Evolutionary conservation across 257 asterid species (phyloP).

Genomic region (Nicotiana noctiflora): DNA sequence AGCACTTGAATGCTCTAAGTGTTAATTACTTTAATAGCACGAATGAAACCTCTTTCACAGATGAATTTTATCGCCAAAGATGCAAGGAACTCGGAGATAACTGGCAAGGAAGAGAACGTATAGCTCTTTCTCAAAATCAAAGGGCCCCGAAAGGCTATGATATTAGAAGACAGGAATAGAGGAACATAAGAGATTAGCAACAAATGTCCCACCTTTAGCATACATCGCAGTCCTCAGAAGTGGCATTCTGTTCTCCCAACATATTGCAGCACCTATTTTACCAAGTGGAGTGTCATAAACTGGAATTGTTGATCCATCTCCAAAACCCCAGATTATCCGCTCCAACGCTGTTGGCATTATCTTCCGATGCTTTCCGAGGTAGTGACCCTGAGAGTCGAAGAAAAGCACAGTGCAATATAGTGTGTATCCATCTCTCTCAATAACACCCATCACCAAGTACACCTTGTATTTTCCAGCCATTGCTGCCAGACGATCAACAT

Average conservation of each 20-base stretch:
- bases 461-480: slow-evolving; percentile 96
- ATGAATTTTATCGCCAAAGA: background rate
- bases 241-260: slow-evolving; percentile 99
- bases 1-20: background rate
- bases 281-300: slow-evolving; percentile 87
- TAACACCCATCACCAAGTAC: slow-evolving; percentile 78
- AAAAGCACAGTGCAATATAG: slow-evolving; percentile 18
- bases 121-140: background rate
- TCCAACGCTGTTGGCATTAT: slow-evolving; percentile 90
- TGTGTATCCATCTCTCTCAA: slow-evolving; percentile 75
- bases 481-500: slow-evolving; percentile 85
- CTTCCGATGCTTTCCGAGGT: slow-evolving; percentile 91
- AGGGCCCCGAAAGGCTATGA: background rate
- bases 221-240: slow-evolving; percentile 86
- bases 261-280: slow-evolving; percentile 90
- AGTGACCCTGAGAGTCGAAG: slow-evolving; percentile 72
- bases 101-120: background rate
- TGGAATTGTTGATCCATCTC: slow-evolving; percentile 94
- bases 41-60: background rate
- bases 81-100: background rate
- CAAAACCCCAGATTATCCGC: slow-evolving; percentile 92
- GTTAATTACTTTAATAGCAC: background rate
- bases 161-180: background rate
- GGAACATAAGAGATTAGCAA: background rate
- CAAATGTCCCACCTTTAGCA: slow-evolving; percentile 64